Conservation (phyloP, 139 green algal genomes). For the Closterium sp. region DNA sequence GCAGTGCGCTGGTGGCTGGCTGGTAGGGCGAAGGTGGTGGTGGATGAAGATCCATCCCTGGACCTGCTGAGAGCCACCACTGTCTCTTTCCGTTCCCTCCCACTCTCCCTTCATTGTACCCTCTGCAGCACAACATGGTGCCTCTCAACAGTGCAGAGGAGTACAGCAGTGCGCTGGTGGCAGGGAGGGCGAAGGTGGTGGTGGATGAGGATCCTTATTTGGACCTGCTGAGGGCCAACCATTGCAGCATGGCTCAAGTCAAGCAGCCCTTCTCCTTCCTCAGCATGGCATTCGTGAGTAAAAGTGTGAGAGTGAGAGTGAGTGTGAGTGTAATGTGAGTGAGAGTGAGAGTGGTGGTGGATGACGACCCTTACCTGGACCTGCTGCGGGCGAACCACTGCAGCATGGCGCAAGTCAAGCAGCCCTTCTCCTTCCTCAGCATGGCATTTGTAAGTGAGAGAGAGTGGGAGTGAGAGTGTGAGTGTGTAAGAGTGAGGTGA, state of each 20-base stretch:
- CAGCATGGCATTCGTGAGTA: neutral
- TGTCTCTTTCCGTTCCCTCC: too few relatives aligned
- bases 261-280: neutral
- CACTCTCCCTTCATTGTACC: neutral
- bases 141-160: neutral
- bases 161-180: neutral
- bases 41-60: too few relatives aligned
- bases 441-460: neutral
- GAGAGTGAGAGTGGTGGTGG: neutral
- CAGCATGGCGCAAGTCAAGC: neutral
- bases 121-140: neutral
- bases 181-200: neutral
- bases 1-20: too few relatives aligned
- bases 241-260: neutral
- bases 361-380: neutral
- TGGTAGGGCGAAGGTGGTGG: too few relatives aligned
- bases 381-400: neutral
- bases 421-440: neutral
- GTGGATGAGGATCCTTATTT: neutral
- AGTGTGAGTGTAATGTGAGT: too few relatives aligned
- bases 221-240: neutral
- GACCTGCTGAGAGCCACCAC: too few relatives aligned
- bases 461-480: neutral
- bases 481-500: neutral
- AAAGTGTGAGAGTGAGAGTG: neutral